Evolutionary conservation across 108 stramenopile genomes (phyloP), one percentile per base, ranked within the genome.

Genomic region (Skeletonema potamos): DNA sequence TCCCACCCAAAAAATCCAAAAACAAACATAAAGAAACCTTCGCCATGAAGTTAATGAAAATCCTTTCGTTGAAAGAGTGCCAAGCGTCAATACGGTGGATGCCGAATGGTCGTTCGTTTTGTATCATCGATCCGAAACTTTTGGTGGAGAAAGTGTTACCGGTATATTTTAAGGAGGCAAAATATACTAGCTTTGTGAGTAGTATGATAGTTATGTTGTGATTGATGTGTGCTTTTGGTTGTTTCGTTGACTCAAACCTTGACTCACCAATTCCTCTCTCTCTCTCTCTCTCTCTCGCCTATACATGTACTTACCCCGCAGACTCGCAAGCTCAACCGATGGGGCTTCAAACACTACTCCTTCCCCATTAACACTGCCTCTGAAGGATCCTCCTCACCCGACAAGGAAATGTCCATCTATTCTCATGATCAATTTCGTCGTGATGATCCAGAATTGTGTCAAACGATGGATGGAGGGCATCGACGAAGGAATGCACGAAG

Each of bases 131-230:
- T 73, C 54, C 59, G 4, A 73, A 85, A n/a, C 22, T 34, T 18
- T 84, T 87, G 76, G 58, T 80, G 62, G 57, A 65, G 20, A 80
- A 72, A 10, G 79, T 85, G n/a, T 70, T 88, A 54, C 82, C 82
- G 24, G 33, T 46, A n/a, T 85, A 85, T 68, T 88, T 88, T 43
- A 81, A 84, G 54, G 84, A 85, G 41, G 79, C 83, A 62, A 83
- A 81, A 56, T 85, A 71, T 65, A 70, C 83, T 17, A 80, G 76
- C 65, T 84, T 87, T 64, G 83, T 84, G 20, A 68, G 67, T 68
- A 2, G 18, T 33, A 18, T 36, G 37, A 36, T 36, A 7, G 34
- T 36, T 3, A 2, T 15, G 37, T 39, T 39, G 37, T 36, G 34
- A 39, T 39, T 39, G 34, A 7, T 36, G 8, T 10, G 6, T 36